These are phyloP conservation scores for Suhomyces panamericanus DNA, from an alignment of 1,139 yeast species.

Conservation along the genomic window DNA sequence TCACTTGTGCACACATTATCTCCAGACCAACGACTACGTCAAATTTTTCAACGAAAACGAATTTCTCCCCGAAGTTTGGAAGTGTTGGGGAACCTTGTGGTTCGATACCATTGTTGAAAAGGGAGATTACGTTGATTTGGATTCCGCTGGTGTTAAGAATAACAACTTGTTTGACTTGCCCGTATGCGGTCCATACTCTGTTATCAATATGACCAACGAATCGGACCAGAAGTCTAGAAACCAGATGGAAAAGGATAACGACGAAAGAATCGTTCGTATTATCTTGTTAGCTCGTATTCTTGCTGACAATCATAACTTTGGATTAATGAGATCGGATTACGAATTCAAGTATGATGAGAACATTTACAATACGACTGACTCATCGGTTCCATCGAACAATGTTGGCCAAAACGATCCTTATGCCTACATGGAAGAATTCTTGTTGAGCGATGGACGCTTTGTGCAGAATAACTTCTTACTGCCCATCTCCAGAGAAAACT, in stretches of 20 bases:
- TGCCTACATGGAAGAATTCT: conserved; percentile 35
- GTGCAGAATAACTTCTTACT: conserved; percentile 44
- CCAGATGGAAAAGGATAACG: conserved; percentile 37
- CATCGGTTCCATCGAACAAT: conserved; percentile 14
- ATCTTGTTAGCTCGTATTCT: conserved; percentile 49
- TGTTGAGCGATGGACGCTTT: conserved; percentile 45
- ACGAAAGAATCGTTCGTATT: conserved; percentile 52
- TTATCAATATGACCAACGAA: conserved; percentile 18
- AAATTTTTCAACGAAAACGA: conserved; percentile 55
- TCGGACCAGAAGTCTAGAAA: conserved; percentile 23
- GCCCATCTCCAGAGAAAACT: conserved; percentile 32
- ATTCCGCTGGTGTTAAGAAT: conserved; percentile 58
- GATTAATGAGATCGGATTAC: conserved; percentile 46
- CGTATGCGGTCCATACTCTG: conserved; percentile 56
- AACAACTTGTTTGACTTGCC: conserved; percentile 63
- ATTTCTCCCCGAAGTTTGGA: conserved; percentile 73
- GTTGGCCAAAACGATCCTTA: conserved; percentile 22
- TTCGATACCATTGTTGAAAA: conserved; percentile 57
- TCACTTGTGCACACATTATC: conserved; percentile 28
- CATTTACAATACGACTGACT: conserved; percentile 29
- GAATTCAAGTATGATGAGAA: conserved; percentile 45
- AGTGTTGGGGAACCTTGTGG: conserved; percentile 84
- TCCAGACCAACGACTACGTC: conserved; percentile 34
- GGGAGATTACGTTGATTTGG: conserved; percentile 51
- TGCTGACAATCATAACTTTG: conserved; percentile 52